Evolutionary conservation across 768 basidiomycete genomes (phyloP), one percentile per base, ranked within the genome.

Genomic region (Lyophyllum decastes): DNA sequence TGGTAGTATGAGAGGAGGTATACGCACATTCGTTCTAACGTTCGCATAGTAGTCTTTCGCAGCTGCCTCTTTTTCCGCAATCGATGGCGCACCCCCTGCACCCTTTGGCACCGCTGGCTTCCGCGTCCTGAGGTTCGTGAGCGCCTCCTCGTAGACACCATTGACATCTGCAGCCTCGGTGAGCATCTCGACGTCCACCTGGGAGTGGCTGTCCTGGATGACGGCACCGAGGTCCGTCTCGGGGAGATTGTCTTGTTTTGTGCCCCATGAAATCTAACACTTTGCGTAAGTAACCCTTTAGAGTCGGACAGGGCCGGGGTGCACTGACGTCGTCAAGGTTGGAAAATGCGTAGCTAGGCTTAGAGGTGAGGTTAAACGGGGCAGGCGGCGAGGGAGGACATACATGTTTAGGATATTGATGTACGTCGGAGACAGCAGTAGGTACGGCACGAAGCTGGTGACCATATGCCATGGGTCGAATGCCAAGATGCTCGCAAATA

Each of bases 381-480:
- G 49, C 17, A 21, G 52, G 22, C 4, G 72, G 7, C 2, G 57
- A 47, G 50, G 35, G 33, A 24, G 43, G 34, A 69, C 89, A 66
- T 55, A 92, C 88, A 94, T 86, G 70, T 86, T 88, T 54, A 92
- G 72, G 58, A 91, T 78, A 67, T 89, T 90, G 68, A 92, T 82
- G 63, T 90, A 91, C 26, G 84, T 86, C 25, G 95, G 93, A 2
- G 88, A 91, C 54, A 97, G 82, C 19, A 98, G 76, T 67, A 98
- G 73, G 67, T 97, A 99, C 49, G 92, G 94, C 14, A 88, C 64
- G 67, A 95, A 94, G 65, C 92, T 94, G 9, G 95, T 98, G 61
- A 97, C 48, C 77, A 98, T 86, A 73, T 98, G 96, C 93, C 94
- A 95, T 4, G 97, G 95, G 72, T 99, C 97, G 56, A 95, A 83